Conservation (phyloP, 106 monocot species). For the Amphibolis antarctica region DNA sequence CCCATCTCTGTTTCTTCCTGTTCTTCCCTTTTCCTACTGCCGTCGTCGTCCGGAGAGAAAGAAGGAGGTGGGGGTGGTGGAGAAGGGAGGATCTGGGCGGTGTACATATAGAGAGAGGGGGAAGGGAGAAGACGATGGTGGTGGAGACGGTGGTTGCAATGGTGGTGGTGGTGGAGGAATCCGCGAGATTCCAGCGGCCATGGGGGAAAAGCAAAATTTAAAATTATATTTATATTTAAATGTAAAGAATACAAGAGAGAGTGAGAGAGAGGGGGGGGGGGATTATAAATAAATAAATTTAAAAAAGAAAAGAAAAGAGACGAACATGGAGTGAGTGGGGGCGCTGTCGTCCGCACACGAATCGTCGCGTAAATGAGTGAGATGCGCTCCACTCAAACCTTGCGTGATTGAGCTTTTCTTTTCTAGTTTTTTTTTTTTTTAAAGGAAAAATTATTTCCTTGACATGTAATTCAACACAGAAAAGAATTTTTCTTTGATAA, state of each 20-base stretch:
- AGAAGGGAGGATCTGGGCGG: background rate
- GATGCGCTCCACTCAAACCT: no score
- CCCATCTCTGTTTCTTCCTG: constrained; percentile 8
- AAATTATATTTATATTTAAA: no score
- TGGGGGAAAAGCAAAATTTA: constrained; percentile 7
- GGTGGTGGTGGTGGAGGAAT: background rate
- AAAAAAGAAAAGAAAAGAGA: background rate
- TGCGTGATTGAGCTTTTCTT: no score
- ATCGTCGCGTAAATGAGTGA: no score
- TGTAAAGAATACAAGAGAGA: background rate
- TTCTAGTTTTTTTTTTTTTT: no score
- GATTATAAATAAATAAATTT: background rate
- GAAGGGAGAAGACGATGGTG: no score
- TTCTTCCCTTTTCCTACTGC: background rate
- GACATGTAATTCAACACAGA: no score
- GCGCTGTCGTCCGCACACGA: background rate
- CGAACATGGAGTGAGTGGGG: background rate
- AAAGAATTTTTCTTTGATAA: no score
- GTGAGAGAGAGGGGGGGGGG: background rate
- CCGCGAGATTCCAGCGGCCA: background rate
- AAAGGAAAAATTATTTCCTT: no score
- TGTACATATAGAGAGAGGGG: background rate
- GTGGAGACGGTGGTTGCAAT: no score
- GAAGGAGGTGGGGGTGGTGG: background rate
- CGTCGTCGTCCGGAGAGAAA: background rate